These are phyloP conservation scores for Clonostachys sp. DNA, from an alignment of 2,329 filamentous ascomycete genomes.

Conservation along the genomic window DNA sequence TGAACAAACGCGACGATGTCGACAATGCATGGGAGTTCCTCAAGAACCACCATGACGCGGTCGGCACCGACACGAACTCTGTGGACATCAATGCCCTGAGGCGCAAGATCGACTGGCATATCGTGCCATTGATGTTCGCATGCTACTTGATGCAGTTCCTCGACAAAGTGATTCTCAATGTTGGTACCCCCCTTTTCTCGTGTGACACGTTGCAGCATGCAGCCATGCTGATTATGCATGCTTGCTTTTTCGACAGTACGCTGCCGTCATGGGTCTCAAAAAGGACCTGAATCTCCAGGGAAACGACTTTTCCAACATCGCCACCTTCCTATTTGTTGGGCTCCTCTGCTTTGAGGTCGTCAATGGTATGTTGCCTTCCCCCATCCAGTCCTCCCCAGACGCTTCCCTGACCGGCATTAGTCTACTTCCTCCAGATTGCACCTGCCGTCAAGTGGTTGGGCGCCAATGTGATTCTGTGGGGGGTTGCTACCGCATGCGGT, in stretches of 20 bases:
- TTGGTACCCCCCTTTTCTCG: conserved; percentile 21
- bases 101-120: conserved; percentile 52
- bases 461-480: conserved; percentile 54
- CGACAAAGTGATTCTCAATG: conserved; percentile 61
- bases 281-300: conserved; percentile 46
- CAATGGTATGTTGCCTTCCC: conserved; percentile 34
- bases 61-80: conserved; percentile 16
- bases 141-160: conserved; percentile 61
- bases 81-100: conserved; percentile 40
- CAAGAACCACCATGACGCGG: conserved; percentile 30
- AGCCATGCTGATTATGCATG: not conserved
- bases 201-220: not conserved
- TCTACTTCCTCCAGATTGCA: conserved; percentile 54
- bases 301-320: conserved; percentile 59
- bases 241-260: conserved; percentile 40
- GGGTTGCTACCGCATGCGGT: conserved; percentile 47
- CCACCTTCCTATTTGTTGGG: conserved; percentile 59
- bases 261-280: conserved; percentile 59
- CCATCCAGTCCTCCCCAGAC: too few relatives aligned
- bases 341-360: conserved; percentile 55
- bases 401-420: conserved; percentile 15
- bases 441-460: conserved; percentile 59
- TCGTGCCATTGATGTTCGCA: conserved; percentile 57
- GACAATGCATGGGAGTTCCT: conserved; percentile 43
- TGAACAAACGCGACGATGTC: conserved; percentile 13